Percentiles rank a stretch among this genome's conserved stretches.
Evolutionary conservation across 2,329 filamentous ascomycete species (phyloP).

Genomic region (Leptographium radiaticola): DNA sequence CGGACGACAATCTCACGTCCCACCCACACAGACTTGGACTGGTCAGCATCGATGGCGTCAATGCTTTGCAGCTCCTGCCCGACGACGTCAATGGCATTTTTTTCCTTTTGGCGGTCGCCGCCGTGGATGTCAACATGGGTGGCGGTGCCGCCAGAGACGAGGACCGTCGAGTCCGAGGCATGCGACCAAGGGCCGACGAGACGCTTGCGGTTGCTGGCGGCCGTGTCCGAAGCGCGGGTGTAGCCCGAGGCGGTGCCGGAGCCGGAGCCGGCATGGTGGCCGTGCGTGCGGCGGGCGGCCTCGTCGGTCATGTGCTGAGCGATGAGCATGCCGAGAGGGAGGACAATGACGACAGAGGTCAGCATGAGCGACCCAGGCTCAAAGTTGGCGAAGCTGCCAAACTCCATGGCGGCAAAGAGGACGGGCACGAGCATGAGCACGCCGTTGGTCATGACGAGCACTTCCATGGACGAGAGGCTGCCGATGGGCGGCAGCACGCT

Average conservation of each 20-base stretch:
- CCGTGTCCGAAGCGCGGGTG: not conserved
- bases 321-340: conserved; percentile 38
- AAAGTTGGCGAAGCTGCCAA: conserved; percentile 27
- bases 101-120: not conserved
- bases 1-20: conserved; percentile 11
- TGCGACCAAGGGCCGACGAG: conserved; percentile 4
- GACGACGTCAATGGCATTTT: conserved; percentile 4
- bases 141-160: not conserved
- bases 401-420: conserved; percentile 36
- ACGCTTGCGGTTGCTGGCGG: not conserved
- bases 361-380: conserved; percentile 35
- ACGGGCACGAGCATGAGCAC: conserved; percentile 43
- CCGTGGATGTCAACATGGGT: conserved; percentile 4
- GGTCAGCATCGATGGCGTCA: conserved; percentile 5
- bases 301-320: conserved; percentile 28
- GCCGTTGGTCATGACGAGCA: conserved; percentile 42
- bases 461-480: conserved; percentile 36
- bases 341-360: conserved; percentile 35
- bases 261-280: not conserved
- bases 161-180: conserved; percentile 3
- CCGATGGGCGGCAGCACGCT: conserved; percentile 30
- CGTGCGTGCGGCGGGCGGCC: not conserved
- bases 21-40: conserved; percentile 9
- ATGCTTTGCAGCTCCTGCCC: conserved; percentile 14
- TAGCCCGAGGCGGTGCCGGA: not conserved